A percentile compares a stretch with the other conserved stretches of the same genome.
phyloP scores from a whole-genome alignment of 2,329 filamentous ascomycete genomes.

The Paracoccidioides lutzii region DNA sequence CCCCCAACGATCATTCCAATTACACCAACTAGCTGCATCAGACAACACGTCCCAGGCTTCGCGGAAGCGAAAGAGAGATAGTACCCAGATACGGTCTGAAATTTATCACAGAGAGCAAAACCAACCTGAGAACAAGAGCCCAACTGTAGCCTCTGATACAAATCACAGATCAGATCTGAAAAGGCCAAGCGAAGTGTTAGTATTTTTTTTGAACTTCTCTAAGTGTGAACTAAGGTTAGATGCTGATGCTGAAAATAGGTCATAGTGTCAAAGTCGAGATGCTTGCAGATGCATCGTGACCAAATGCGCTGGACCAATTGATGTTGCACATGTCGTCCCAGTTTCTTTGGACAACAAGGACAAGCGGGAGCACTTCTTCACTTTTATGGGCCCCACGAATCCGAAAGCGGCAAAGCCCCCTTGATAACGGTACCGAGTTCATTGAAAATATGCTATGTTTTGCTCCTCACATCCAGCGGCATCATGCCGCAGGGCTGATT shows the following conservation, averaged over 20 bases:
- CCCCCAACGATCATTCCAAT: too few species aligned
- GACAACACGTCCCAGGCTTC: too few species aligned
- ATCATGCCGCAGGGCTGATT: neutral
- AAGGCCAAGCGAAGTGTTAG: neutral
- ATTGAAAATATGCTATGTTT: slow-evolving; percentile 1
- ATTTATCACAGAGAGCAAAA: too few species aligned
- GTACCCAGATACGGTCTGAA: too few species aligned
- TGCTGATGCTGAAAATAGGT: neutral
- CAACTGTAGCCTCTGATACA: too few species aligned
- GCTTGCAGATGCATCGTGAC: neutral
- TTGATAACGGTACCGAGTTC: neutral
- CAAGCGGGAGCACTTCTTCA: neutral
- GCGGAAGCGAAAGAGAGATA: too few species aligned
- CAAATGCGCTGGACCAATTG: neutral
- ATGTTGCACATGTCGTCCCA: neutral
- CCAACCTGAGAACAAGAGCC: too few species aligned
- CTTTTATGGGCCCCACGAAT: neutral
- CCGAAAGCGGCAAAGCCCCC: neutral
- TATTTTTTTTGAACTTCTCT: neutral
- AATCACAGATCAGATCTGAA: neutral
- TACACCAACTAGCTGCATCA: too few species aligned
- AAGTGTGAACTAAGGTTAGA: neutral
- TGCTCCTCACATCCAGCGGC: neutral
- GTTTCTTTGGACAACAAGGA: neutral
- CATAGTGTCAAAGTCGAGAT: neutral